Conservation (phyloP, 306 rosid species). For the Carpinus viminea region DNA sequence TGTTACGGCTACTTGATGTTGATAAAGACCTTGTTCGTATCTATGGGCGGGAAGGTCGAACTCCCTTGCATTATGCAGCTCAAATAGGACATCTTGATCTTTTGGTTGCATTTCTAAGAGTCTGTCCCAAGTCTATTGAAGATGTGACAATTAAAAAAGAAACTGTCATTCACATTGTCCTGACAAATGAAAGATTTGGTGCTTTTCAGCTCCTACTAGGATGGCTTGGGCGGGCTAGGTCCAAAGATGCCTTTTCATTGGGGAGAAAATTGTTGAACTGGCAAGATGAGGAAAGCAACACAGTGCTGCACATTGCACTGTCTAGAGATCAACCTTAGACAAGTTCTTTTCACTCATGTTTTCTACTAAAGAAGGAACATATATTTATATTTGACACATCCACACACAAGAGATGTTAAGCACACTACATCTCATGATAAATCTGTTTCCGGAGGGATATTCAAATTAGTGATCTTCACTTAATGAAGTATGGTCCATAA, state of each 20-base stretch:
- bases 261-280: too few relatives aligned
- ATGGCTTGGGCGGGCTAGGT: background rate
- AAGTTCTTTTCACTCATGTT: too few relatives aligned
- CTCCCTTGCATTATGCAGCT: background rate
- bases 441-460: too few relatives aligned
- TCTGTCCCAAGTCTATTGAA: background rate
- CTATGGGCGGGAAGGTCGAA: background rate
- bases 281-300: too few relatives aligned
- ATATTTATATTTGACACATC: too few relatives aligned
- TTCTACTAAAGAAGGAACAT: too few relatives aligned
- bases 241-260: background rate
- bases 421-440: too few relatives aligned
- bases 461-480: too few relatives aligned
- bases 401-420: too few relatives aligned
- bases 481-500: too few relatives aligned
- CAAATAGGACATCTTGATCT: background rate
- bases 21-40: background rate
- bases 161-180: background rate
- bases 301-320: too few relatives aligned
- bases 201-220: background rate
- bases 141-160: background rate
- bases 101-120: background rate
- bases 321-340: background rate
- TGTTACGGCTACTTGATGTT: background rate
- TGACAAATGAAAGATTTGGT: background rate